Evolutionary conservation across 805 yeast genomes (phyloP), one percentile per base, ranked within the genome.

Genomic region (Nematodospora valgi): DNA sequence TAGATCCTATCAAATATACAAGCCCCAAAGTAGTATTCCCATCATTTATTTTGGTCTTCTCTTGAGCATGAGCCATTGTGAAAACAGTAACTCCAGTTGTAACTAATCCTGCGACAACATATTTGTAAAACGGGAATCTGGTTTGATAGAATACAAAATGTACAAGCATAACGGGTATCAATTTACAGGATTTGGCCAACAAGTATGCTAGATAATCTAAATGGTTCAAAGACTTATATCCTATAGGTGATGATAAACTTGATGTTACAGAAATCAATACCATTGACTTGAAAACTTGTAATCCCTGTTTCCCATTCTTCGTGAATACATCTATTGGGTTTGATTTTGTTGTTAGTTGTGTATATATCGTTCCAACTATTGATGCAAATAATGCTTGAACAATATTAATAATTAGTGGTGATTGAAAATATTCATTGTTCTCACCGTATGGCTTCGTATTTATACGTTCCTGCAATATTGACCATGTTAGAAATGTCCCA

Each of bases 81-180:
- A 93, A 93, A 4, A 85, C 41, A 2, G 77, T 69, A 9, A 93
- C 97, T 2, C 99, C 98, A 0, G 63, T 34, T 1, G 97, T 89
- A 15, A 93, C 91, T n/a, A 74, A 51, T 0, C 64, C 44, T 0
- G 95, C 96, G 13, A 91, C 94, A 11, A 75, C 40, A 53, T 85
- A 85, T 59, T 93, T 93, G 60, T 81, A 78, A 2, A 58, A 36
- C 0, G 96, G 88, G 56, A 86, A 91, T 35, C 59, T 62, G 4
- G 84, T 76, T 27, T 82, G 70, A 60, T 88, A 91, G 9, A 86
- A 48, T 11, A 78, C 46, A 38, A 81, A 62, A 51, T 88, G 96
- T 3, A 93, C 84, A 22, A 85, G 54, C 82, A 93, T 80, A n/a
- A 91, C 95, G 0, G 99, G 99, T 15, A 93, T 77, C 57, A 93